Evolutionary conservation across 2,329 filamentous ascomycete species (phyloP), one percentile per base, ranked within the genome.

Genomic region (Ophiostoma tasmaniense): DNA sequence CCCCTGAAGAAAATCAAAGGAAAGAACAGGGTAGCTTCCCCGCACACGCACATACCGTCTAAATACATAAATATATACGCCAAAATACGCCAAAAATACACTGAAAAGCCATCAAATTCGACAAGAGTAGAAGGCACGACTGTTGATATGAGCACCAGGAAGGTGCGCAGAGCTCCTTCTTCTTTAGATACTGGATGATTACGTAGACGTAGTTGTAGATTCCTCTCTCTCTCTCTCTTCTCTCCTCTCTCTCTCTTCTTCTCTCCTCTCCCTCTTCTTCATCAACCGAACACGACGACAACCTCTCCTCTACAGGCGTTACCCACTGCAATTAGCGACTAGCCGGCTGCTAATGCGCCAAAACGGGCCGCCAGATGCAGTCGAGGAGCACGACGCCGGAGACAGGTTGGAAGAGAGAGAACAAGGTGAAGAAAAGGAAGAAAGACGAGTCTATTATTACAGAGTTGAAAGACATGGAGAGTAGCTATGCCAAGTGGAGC

Each of bases 401-500:
- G n/a, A 25, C 45, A 25, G 25, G 37, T 13, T 25, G 22, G 22
- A 13, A 8, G n/a, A 55, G 35, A 33, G 50, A 68, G 33, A 55
- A 14, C 20, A 7, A 20, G 42, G 20, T 33, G 33, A 33, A 33
- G 33, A 8, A 33, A 33, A 33, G 33, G 33, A 33, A 8, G 8
- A 33, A 33, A 33, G 33, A 33, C 33, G 42, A 45, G 42, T 20
- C 42, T 8, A 33, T 33, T 33, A 33, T 5, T 33, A 33, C 33
- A 33, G 33, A 33, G 33, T 3, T 3, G 6, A 3, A 33, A 6
- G 6, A 6, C 17, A 65, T 28, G 5, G 1, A 65, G 50, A 66
- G 4, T 55, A n/a, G n/a, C 66, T 14, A 42, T n/a, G 42, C 50
- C 52, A 62, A 66, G 67, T 68, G 67, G 67, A 68, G 35, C 64